Evolutionary conservation across 805 yeast species (phyloP), one percentile per base, ranked within the genome.

Genomic region (Saturnispora silvae): DNA sequence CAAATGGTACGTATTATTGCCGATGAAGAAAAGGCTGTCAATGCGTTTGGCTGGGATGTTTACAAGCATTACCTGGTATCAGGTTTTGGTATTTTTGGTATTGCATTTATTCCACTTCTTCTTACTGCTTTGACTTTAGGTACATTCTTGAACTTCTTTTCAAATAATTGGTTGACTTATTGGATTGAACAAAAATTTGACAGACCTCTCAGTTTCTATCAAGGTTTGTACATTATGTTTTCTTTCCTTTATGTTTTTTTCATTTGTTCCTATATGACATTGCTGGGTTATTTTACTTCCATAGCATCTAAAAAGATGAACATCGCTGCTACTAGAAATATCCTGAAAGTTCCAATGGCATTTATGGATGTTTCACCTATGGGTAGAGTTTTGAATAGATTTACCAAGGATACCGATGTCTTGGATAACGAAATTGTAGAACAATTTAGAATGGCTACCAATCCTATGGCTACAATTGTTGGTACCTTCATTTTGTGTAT

Each of bases 311-410:
- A 59, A 38, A 52, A 49, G n/a, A 61, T 85, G 51, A 84, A 84
- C 50, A 60, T 77, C 29, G 23, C 14, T 9, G 48, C 51, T 13
- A 65, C 75, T 34, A 56, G 65, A 32, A 68, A 64, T 26, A 64
- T 85, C 13, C 60, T 85, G 42, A 77, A 77, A 42, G 76, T 92
- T 2, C 94, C 94, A 33, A 82, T 83, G 89, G 59, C 77, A 1
- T 86, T 73, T 53, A 68, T 84, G 59, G 95, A 86, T 51, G 75
- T 84, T 9, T 81, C 94, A 0, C 96, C 96, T 14, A 68, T 82
- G 65, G 95, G 96, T 2, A 68, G 95, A 46, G 77, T 85, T 41
- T 63, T 86, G 54, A 85, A 83, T 58, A 65, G 95, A 47, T 85
- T 84, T 56, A 83, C 95, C 3, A 83, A 83, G 48, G 96, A 85